Conservation (phyloP, 1,139 yeast species). For the Tardiomyces depauwii region DNA sequence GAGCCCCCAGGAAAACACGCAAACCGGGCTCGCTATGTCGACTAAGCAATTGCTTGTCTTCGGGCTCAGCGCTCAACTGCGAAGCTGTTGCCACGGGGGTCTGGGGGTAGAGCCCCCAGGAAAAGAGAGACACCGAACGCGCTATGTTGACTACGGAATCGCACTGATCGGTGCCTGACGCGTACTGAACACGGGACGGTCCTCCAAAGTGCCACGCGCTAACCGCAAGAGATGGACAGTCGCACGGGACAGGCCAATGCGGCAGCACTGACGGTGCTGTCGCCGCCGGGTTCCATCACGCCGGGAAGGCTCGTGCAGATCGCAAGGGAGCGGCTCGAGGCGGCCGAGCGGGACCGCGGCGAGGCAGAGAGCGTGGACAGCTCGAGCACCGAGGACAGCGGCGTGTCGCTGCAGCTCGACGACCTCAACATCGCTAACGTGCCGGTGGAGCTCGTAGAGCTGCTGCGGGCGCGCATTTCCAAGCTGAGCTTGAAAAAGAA, state of each 20-base stretch:
- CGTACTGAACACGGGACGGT: too few species aligned
- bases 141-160: too few species aligned
- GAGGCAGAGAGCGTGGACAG: neutral
- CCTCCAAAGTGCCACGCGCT: too few species aligned
- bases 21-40: too few species aligned
- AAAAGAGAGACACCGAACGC: too few species aligned
- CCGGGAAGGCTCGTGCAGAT: neutral
- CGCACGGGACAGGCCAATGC: neutral
- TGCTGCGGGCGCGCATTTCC: neutral
- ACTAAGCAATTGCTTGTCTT: too few species aligned
- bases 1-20: too few species aligned
- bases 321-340: neutral
- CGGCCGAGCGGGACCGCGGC: neutral
- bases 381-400: neutral
- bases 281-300: neutral
- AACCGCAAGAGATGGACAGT: neutral
- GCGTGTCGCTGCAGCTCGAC: neutral
- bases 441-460: neutral
- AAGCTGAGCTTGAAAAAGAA: constrained; percentile 10
- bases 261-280: neutral
- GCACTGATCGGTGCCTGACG: too few species aligned
- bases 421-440: neutral
- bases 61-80: too few species aligned
- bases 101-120: too few species aligned
- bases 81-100: too few species aligned